Percentiles rank a stretch among this genome's conserved stretches.
Evolutionary conservation across 768 basidiomycete genomes (phyloP).

Genomic region (Brasilioporus rufonigricans): DNA sequence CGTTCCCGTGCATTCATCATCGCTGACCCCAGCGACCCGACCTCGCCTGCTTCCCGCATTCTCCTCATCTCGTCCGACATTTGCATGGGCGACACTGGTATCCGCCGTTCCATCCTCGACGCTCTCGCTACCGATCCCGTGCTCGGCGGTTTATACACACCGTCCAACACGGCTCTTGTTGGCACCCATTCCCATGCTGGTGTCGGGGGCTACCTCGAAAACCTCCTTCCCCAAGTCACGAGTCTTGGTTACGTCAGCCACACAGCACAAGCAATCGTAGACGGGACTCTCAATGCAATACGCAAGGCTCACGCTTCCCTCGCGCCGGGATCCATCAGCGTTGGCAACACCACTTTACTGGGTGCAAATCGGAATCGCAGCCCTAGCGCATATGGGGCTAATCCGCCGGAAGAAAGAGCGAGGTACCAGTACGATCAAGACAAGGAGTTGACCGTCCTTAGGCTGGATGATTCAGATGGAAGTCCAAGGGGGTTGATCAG

Average conservation of each 20-base stretch:
- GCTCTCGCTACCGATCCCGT: constrained; percentile 45
- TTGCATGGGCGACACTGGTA: constrained; percentile 77
- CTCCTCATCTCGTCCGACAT: constrained; percentile 84
- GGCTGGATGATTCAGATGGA: constrained; percentile 59
- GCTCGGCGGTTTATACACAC: constrained; percentile 63
- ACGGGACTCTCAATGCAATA: constrained; percentile 67
- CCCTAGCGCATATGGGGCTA: constrained; percentile 74
- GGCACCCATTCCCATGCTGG: constrained; percentile 76
- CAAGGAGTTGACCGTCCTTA: constrained; percentile 66
- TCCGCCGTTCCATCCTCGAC: constrained; percentile 65
- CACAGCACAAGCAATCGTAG: constrained; percentile 69
- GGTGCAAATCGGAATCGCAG: constrained; percentile 74
- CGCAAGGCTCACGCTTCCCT: constrained; percentile 64
- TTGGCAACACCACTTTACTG: constrained; percentile 68
- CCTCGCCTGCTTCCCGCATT: constrained; percentile 51
- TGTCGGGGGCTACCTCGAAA: constrained; percentile 77
- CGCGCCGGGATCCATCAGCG: constrained; percentile 52
- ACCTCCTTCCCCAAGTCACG: constrained; percentile 74
- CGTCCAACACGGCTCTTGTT: constrained; percentile 72
- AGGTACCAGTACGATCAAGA: constrained; percentile 70
- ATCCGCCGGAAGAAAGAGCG: constrained; percentile 67
- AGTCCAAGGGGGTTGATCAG: constrained; percentile 64
- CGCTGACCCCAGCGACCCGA: constrained; percentile 40
- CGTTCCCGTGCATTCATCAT: constrained; percentile 76
- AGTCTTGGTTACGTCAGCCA: constrained; percentile 70